Base-by-base conservation (phyloP, 1,284 basidiomycete species). In the Trametes pubescens region DNA sequence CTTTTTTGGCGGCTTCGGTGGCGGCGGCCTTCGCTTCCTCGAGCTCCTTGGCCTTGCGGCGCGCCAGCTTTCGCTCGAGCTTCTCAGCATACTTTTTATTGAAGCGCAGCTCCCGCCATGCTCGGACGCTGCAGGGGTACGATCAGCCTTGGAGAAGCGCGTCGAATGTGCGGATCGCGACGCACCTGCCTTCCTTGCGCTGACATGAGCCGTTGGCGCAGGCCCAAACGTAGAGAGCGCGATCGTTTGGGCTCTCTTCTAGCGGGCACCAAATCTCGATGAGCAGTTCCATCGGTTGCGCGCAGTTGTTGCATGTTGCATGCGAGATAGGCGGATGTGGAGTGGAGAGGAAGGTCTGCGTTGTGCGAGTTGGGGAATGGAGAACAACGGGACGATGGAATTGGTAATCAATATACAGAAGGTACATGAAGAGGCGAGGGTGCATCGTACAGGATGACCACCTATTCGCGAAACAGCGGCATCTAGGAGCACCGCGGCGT, bases 251-350 rank as follows among this genome's bases (percentile, higher is more conserved):
- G 68, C 92, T 95, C 43, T 88, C 81, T 73, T 94, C 90, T 68
- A 94, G 87, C 0, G 93, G 93, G 75, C 91, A 94, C 91, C 92
- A 94, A 70, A 95, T 83, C 69, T 95, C 92, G 14, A 92, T 81
- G 37, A 95, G 82, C 26, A 95, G 82, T 67, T 92, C 87, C 90
- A 91, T 94, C 0, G 89, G 85, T 21, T 81, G 77, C 7, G 81
- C 80, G 78, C 93, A 95, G 59, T 82, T 78, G 72, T 85, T 87
- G 84, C 93, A 95, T 63, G 82, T 78, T 5, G 88, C 76, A 29
- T 73, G 74, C 24, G 75, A 69, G 53, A 72, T 55, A 2, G 74
- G 72, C 16, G 76, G 79, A 38, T 74, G 74, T 53, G 65, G 69
- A 21, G 69, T 67, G 14, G 69, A 71, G 57, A 79, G 73, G 66